Evolutionary conservation across 768 basidiomycete species (phyloP).

Genomic region (Mycena maculata): DNA sequence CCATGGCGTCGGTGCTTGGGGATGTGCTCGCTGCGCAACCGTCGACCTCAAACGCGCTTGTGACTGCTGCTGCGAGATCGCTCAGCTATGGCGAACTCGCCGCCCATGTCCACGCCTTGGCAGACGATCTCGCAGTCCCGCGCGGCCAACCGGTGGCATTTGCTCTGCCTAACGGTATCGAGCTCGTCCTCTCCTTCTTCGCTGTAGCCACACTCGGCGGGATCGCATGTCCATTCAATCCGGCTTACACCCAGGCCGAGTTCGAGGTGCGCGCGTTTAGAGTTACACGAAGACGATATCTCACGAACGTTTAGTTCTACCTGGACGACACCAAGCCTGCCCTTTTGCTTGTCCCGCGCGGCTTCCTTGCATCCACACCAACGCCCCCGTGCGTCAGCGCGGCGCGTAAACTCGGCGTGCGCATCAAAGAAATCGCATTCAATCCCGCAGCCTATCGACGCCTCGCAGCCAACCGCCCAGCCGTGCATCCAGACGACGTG

Average conservation of each 20-base stretch:
- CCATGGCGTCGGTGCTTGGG: neutral
- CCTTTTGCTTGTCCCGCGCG: conserved; percentile 14
- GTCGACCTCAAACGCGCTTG: neutral
- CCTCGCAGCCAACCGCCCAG: neutral
- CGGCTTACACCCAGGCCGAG: conserved; percentile 19
- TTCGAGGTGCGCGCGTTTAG: conserved; percentile 11
- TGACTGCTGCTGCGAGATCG: neutral
- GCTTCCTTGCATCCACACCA: neutral
- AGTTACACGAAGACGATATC: neutral
- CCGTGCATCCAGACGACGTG: conserved; percentile 8
- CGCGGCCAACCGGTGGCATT: conserved; percentile 12
- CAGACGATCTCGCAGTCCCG: conserved; percentile 6
- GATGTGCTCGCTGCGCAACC: conserved; percentile 11
- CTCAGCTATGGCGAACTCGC: conserved; percentile 22
- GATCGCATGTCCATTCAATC: conserved; percentile 16
- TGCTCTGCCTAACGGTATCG: conserved; percentile 20
- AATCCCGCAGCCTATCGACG: neutral
- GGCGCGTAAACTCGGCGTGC: conserved; percentile 15
- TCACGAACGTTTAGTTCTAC: conserved; percentile 14
- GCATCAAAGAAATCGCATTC: conserved; percentile 15
- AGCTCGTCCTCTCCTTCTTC: conserved; percentile 18
- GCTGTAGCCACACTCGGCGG: conserved; percentile 14
- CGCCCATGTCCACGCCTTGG: conserved; percentile 2
- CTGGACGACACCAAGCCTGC: conserved; percentile 19
- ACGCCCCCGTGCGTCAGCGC: conserved; percentile 11